Base-by-base conservation (phyloP, 2,329 filamentous ascomycete genomes). In the Colletotrichum lupini region DNA sequence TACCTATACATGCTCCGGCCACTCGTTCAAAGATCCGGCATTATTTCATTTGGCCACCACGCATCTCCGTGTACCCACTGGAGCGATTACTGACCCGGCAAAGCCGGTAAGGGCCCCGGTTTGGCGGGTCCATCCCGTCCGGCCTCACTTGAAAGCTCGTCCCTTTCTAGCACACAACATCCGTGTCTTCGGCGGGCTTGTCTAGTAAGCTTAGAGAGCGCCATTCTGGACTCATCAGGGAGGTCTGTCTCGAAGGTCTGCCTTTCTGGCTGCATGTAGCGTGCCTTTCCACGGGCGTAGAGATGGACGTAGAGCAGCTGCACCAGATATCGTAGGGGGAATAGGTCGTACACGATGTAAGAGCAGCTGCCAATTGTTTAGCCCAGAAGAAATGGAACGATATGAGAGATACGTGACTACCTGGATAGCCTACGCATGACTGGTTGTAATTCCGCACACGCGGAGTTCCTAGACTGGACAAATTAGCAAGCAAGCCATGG, bases 1-100 rank as follows among this genome's bases (percentile, higher is more conserved):
- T 71, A 71, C 67, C 49, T 28, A 28, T 71, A 66, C 55, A 68
- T 42, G 26, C 24, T 46, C 35, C 49, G 22, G 30, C 30, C n/a
- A 22, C 30, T 52, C 56, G n/a, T 24, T 64, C 37, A 8, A 53
- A 49, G 53, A 22, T 26, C 35, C 59, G 55, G 42, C 49, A 32
- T 30, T 56, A 49, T 65, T 49, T 46, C 19, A 57, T 42, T 37
- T 22, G 28, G 42, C 32, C 35, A 19, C 22, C 42, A 56, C 56
- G 22, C 53, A 22, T 16, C 42, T 16, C 70, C 67, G 68, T 22
- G 26, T 5, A 24, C 2, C 37, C 37, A 6, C 16, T 19, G 42
- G 32, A 22, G 63, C 55, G 24, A 22, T 24, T 52, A 35, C 28
- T 32, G 61, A 24, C 12, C 59, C 66, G 70, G 46, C 26, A 55